Evolutionary conservation across 2,329 filamentous ascomycete genomes (phyloP).

Genomic region (Magnaporthiopsis rhizophila): DNA sequence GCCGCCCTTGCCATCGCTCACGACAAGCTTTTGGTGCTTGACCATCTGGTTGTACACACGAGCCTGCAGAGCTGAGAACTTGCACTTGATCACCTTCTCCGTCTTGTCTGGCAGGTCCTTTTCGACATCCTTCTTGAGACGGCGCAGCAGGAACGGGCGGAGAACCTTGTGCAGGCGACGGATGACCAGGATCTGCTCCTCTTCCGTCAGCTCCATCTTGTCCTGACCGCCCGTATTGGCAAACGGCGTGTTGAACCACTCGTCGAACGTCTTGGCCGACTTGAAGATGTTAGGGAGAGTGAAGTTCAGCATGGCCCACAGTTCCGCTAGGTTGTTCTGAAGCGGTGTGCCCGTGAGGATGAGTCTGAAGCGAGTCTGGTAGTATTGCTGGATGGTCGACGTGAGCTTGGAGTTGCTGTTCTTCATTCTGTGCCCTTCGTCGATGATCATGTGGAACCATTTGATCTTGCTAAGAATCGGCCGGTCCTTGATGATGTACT

Average conservation of each 20-base stretch:
- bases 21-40: slow-evolving; percentile 86
- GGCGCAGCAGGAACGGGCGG: slow-evolving; percentile 91
- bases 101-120: slow-evolving; percentile 98
- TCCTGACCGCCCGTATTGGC: slow-evolving; percentile 97
- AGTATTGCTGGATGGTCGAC: slow-evolving; percentile 90
- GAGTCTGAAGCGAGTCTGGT: slow-evolving; percentile 86
- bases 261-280: slow-evolving; percentile 95
- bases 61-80: slow-evolving; percentile 87
- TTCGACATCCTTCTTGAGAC: slow-evolving; percentile 98
- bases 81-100: slow-evolving; percentile 98
- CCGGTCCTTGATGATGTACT: slow-evolving; percentile 99
- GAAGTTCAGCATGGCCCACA: slow-evolving; percentile 98
- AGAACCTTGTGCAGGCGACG: slow-evolving; percentile 96
- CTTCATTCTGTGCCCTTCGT: slow-evolving; percentile 99
- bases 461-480: slow-evolving; percentile 96
- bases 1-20: slow-evolving; percentile 90
- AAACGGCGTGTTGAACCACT: slow-evolving; percentile 99
- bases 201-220: slow-evolving; percentile 98
- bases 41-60: slow-evolving; percentile 97
- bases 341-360: slow-evolving; percentile 96
- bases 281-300: slow-evolving; percentile 98
- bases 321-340: slow-evolving; percentile 91
- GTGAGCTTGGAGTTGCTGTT: slow-evolving; percentile 94
- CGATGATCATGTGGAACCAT: slow-evolving; percentile 99
- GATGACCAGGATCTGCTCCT: slow-evolving; percentile 98